Percentiles rank a stretch among this genome's conserved stretches.
Conservation (phyloP, 2,329 filamentous ascomycete species). For the Ophiostoma australiae region DNA sequence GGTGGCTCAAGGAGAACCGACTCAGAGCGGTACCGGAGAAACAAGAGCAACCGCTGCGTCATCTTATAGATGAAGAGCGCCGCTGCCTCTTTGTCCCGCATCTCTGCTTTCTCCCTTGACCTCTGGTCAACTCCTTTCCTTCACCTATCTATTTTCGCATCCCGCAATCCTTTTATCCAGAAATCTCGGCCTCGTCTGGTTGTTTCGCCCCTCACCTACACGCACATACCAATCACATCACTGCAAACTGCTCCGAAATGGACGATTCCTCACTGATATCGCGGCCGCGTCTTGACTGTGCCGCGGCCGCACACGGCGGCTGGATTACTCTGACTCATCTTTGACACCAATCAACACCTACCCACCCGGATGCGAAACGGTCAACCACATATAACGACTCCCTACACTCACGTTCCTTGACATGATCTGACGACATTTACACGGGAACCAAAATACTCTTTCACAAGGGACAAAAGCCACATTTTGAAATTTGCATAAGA, state of each 20-base stretch:
- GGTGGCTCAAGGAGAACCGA: constrained; percentile 24
- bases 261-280: background rate
- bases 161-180: background rate
- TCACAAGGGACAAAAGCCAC: constrained; percentile 11
- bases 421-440: constrained; percentile 21
- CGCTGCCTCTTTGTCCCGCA: background rate
- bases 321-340: background rate
- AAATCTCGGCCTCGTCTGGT: background rate
- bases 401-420: constrained; percentile 15
- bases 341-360: background rate
- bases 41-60: constrained; percentile 27
- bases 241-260: background rate
- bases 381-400: background rate
- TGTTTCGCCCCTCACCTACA: background rate
- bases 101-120: background rate
- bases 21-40: constrained; percentile 28
- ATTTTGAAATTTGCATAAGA: constrained; percentile 19
- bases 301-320: background rate
- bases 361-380: background rate
- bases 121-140: background rate
- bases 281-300: background rate
- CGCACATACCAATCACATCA: background rate
- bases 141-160: background rate
- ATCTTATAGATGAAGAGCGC: constrained; percentile 26
- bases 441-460: constrained; percentile 18